These are phyloP conservation scores for Oryza glumipatula DNA, from an alignment of 176 grass and related monocot genomes.

Conservation along the genomic window DNA sequence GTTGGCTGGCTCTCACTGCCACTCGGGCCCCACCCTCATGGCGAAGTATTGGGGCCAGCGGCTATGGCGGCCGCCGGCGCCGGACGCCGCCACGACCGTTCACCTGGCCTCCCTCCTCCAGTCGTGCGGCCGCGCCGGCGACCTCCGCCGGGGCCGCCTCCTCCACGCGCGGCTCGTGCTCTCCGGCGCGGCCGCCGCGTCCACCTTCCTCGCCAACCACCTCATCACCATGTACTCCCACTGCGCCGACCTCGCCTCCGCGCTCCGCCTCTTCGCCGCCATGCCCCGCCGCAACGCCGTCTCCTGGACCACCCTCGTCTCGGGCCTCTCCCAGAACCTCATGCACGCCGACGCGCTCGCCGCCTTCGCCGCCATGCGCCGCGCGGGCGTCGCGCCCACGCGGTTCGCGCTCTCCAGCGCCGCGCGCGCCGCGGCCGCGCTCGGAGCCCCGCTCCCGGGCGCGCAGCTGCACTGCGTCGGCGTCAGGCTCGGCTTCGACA, in stretches of 20 bases:
- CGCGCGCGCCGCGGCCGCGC: conserved; percentile 44
- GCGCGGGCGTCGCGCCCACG: conserved; percentile 38
- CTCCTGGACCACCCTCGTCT: conserved; percentile 64
- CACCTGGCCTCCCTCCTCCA: conserved; percentile 50
- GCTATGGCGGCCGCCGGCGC: conserved; percentile 16
- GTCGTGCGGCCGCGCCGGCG: conserved; percentile 49
- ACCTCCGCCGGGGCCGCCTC: conserved; percentile 41
- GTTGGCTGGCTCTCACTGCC: neutral
- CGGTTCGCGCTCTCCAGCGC: conserved; percentile 74
- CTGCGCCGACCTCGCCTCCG: conserved; percentile 53
- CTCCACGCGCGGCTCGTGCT: conserved; percentile 55
- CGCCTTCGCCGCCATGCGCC: conserved; percentile 57
- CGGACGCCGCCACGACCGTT: conserved; percentile 25
- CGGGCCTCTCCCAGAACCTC: conserved; percentile 46
- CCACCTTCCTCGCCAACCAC: conserved; percentile 71
- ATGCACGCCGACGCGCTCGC: conserved; percentile 46
- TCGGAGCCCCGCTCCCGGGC: conserved; percentile 19
- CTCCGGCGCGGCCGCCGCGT: conserved; percentile 33
- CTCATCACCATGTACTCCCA: conserved; percentile 74
- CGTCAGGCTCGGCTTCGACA: conserved; percentile 40
- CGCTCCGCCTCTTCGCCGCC: conserved; percentile 49
- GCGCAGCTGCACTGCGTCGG: conserved; percentile 55
- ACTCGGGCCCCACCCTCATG: conserved; percentile 9
- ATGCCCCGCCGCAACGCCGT: conserved; percentile 56
- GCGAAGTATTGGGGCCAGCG: neutral